These are phyloP conservation scores for Fusarium clavum DNA, from an alignment of 2,329 filamentous ascomycete species.

Conservation along the genomic window DNA sequence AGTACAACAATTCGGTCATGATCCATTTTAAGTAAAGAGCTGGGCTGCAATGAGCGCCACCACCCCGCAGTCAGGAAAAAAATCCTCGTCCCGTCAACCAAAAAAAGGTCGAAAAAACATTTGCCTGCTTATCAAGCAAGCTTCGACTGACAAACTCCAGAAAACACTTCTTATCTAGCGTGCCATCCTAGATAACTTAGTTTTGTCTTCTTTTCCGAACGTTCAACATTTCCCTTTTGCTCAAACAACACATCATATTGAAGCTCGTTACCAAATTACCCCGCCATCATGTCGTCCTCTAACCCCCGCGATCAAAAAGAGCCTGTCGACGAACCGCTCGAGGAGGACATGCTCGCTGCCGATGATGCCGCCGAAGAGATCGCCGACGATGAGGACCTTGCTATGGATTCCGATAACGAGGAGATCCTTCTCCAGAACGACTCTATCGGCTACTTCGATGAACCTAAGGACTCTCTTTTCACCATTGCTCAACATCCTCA, in stretches of 20 bases:
- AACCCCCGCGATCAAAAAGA: slow-evolving; percentile 44
- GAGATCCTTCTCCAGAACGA: slow-evolving; percentile 91
- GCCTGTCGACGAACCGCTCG: slow-evolving; percentile 47
- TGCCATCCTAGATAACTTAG: neutral
- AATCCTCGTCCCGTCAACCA: slow-evolving; percentile 39
- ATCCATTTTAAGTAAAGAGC: slow-evolving; percentile 14
- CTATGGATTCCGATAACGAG: slow-evolving; percentile 83
- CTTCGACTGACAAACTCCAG: slow-evolving; percentile 33
- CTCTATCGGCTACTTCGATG: slow-evolving; percentile 91
- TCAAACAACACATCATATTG: neutral
- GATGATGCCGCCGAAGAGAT: slow-evolving; percentile 79
- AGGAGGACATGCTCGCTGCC: slow-evolving; percentile 59
- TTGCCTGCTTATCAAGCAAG: slow-evolving; percentile 48
- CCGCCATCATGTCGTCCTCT: slow-evolving; percentile 50
- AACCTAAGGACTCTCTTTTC: slow-evolving; percentile 91
- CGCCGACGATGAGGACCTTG: slow-evolving; percentile 77
- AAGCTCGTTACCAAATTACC: slow-evolving; percentile 35
- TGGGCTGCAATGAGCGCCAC: slow-evolving; percentile 34
- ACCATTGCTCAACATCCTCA: slow-evolving; percentile 92
- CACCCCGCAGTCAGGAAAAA: slow-evolving; percentile 47
- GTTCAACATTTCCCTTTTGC: neutral
- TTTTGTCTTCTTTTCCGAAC: neutral
- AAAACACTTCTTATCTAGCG: slow-evolving; percentile 1
- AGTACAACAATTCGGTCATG: slow-evolving; percentile 1
- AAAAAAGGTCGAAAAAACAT: slow-evolving; percentile 35